Base-by-base conservation (phyloP, 2,329 filamentous ascomycete species). In the Alternaria arbusti region DNA sequence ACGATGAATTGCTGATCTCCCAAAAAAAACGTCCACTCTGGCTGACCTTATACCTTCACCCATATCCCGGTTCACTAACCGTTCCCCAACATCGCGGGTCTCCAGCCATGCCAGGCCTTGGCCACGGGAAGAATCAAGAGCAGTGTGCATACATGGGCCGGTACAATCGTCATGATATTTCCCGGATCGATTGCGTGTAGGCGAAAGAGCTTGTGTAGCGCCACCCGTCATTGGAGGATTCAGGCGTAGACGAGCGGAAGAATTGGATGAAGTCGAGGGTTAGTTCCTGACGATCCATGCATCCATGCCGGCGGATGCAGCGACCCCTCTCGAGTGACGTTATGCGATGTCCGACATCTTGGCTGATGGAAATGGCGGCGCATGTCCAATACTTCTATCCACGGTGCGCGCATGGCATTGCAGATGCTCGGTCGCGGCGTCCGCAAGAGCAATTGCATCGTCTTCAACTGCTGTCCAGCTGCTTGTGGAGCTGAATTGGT, bases 221-320 rank as follows among this genome's bases (percentile, higher is more conserved):
- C 49, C 52, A 50, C 28, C 51, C 54, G 57, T 58, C 55, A 74
- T 74, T 74, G 71, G 71, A 74, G 71, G 71, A 72, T 54, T 66
- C 58, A 52, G 40, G 57, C 60, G 54, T 62, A 55, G 46, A 58
- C 57, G 45, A 55, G 59, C 70, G 71, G 70, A 72, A 65, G 62
- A 74, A 72, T 65, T 63, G 51, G 44, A 47, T 55, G 50, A 59
- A 59, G 56, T 59, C 30, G 25, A 59, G 40, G 32, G 44, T 32
- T 66, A 59, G 60, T 57, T 61, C 47, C 57, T 67, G 66, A 50
- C 54, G 66, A 69, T 70, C 66, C 66, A 50, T 63, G 60, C 63
- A 70, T 67, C 64, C 64, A 54, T 63, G 60, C 63, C 63, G 54
- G 52, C 32, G 54, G 40, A 22, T 54, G 61, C 58, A 58, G 54